These are phyloP conservation scores for Penicillium goetzii DNA, from an alignment of 495 filamentous ascomycete genomes.

Conservation along the genomic window DNA sequence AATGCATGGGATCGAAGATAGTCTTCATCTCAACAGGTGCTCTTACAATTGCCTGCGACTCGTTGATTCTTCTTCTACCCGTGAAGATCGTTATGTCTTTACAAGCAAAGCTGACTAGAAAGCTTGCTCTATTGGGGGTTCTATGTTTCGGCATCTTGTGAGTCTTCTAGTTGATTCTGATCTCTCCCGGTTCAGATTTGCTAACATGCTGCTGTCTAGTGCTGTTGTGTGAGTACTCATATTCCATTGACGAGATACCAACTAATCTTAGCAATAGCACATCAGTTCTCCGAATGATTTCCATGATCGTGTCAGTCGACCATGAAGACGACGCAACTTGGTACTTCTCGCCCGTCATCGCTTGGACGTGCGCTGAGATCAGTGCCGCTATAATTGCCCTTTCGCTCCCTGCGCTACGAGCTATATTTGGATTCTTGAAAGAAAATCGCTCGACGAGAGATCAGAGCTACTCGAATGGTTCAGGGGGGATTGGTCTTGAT, in stretches of 20 bases:
- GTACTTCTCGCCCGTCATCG: constrained; percentile 31
- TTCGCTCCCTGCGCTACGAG: constrained; percentile 25
- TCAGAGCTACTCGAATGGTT: neutral
- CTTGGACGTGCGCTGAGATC: constrained; percentile 24
- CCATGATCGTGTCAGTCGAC: constrained; percentile 22
- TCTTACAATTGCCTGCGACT: constrained; percentile 6
- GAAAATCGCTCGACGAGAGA: neutral
- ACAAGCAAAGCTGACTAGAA: neutral
- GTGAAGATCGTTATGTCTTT: constrained; percentile 1
- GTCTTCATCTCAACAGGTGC: constrained; percentile 4
- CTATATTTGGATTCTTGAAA: constrained; percentile 18
- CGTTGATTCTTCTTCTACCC: neutral
- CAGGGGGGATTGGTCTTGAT: neutral
- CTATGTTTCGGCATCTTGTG: constrained; percentile 1
- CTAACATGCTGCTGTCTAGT: neutral
- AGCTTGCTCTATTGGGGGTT: neutral
- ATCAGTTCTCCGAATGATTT: constrained; percentile 17
- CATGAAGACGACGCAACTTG: constrained; percentile 23
- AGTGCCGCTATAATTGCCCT: constrained; percentile 26
- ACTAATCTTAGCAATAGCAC: neutral
- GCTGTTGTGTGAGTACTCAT: neutral
- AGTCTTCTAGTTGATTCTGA: neutral
- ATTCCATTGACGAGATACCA: neutral
- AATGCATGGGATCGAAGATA: constrained; percentile 5
- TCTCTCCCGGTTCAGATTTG: neutral